phyloP scores from a whole-genome alignment of 345 rosid genomes.

The Sapria himalayana region DNA sequence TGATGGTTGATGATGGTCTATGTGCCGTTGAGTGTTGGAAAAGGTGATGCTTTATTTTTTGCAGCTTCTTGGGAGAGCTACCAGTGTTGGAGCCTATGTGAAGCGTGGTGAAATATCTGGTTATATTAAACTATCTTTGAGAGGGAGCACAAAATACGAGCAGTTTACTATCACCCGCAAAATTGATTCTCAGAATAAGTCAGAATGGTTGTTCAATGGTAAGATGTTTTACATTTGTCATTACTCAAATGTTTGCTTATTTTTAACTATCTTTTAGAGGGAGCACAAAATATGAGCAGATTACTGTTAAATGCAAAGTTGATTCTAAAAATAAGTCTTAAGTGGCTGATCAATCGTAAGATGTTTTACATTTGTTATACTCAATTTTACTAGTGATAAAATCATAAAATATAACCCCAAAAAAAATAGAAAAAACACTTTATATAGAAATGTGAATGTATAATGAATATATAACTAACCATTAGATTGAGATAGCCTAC shows the following conservation, averaged over 20 bases:
- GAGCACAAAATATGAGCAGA: slow-evolving; percentile 22
- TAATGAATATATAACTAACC: no score
- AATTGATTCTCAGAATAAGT: slow-evolving; percentile 65
- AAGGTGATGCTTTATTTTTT: slow-evolving; percentile 5
- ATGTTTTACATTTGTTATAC: slow-evolving; percentile 3
- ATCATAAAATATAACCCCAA: no score
- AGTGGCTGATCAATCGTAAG: slow-evolving; percentile 72
- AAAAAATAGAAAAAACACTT: no score
- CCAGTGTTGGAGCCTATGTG: slow-evolving; percentile 70
- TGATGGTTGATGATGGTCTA: slow-evolving; percentile 1
- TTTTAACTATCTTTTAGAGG: slow-evolving; percentile 66
- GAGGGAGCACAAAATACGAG: slow-evolving; percentile 43
- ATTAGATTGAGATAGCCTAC: no score
- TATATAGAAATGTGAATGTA: no score
- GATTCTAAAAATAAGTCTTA: slow-evolving; percentile 62
- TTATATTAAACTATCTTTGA: slow-evolving; percentile 44
- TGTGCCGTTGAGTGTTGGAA: background rate
- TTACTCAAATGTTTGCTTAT: slow-evolving; percentile 30
- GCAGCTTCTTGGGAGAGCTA: slow-evolving; percentile 86
- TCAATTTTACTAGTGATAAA: no score
- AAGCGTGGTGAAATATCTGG: slow-evolving; percentile 80
- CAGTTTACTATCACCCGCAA: slow-evolving; percentile 33
- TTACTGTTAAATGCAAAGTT: slow-evolving; percentile 44
- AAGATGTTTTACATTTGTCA: slow-evolving; percentile 8
- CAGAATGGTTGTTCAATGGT: slow-evolving; percentile 84